phyloP scores from a whole-genome alignment of 2,329 filamentous ascomycete species.

The Colletotrichum brevisporum region DNA sequence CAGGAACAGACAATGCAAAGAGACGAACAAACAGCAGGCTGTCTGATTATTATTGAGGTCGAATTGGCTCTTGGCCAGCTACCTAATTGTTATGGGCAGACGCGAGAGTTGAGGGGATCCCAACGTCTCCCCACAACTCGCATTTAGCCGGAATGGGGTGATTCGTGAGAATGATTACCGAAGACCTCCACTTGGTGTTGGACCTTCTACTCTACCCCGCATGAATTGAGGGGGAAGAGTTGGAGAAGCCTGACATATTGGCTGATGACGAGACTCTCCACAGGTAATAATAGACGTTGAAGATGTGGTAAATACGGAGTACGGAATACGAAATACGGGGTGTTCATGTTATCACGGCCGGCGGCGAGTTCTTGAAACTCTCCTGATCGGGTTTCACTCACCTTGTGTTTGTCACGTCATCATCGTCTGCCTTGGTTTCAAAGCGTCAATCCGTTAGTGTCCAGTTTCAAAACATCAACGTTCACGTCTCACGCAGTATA shows the following conservation, averaged over 20 bases:
- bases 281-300: no score
- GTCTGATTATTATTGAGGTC: not conserved
- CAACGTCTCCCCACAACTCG: slow-evolving; percentile 35
- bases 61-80: not conserved
- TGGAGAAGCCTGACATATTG: slow-evolving; percentile 4
- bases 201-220: slow-evolving; percentile 29
- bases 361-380: not conserved
- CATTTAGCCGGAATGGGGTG: slow-evolving; percentile 36
- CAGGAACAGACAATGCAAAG: fast-evolving
- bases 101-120: slow-evolving; percentile 4
- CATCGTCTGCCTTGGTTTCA: not conserved
- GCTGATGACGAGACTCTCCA: not conserved
- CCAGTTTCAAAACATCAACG: not conserved
- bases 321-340: no score
- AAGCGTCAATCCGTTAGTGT: no score
- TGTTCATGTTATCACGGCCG: not conserved
- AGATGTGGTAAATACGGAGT: no score
- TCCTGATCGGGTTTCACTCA: not conserved
- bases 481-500: no score
- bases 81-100: not conserved
- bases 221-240: slow-evolving; percentile 17
- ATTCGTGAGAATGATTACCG: slow-evolving; percentile 32
- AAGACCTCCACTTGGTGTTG: slow-evolving; percentile 28
- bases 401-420: not conserved
- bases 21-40: not conserved